These are phyloP conservation scores for Simmondsia chinensis DNA, from an alignment of 148 eudicot species.

Conservation along the genomic window DNA sequence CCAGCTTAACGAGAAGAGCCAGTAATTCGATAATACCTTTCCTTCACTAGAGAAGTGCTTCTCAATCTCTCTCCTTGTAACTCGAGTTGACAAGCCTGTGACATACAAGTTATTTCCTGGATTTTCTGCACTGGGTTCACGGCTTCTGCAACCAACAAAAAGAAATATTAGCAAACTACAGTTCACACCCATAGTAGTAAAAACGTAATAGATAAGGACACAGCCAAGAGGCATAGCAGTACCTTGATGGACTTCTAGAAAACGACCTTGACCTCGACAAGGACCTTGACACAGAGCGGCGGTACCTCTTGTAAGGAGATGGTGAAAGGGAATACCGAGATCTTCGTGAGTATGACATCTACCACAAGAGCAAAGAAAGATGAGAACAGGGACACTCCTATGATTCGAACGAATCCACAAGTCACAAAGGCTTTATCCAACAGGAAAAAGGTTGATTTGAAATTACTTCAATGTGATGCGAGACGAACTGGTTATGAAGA, in stretches of 20 bases:
- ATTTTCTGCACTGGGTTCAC: slow-evolving; percentile 68
- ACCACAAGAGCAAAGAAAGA: not conserved
- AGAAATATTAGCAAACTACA: not conserved
- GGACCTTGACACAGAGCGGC: slow-evolving; percentile 36
- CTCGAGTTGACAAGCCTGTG: slow-evolving; percentile 73
- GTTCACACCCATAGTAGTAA: too few species aligned
- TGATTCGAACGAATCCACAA: not conserved
- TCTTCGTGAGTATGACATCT: slow-evolving; percentile 81
- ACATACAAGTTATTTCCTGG: slow-evolving; percentile 96
- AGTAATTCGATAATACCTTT: slow-evolving; percentile 46
- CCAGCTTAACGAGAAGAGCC: not conserved
- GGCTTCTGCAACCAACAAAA: slow-evolving; percentile 38
- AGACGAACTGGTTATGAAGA: too few species aligned
- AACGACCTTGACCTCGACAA: slow-evolving; percentile 45
- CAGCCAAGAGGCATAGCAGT: not conserved
- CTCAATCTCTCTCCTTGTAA: slow-evolving; percentile 72
- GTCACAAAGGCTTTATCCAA: not conserved
- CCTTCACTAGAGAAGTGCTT: slow-evolving; percentile 89
- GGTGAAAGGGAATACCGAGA: slow-evolving; percentile 66
- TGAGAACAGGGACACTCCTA: too few species aligned
- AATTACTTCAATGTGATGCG: not conserved
- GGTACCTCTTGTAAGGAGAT: slow-evolving; percentile 33
- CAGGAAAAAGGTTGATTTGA: not conserved
- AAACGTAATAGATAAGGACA: not conserved
- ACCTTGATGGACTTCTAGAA: slow-evolving; percentile 76